phyloP scores from a whole-genome alignment of 1,284 basidiomycete genomes.

The Psilocybe mexicana region DNA sequence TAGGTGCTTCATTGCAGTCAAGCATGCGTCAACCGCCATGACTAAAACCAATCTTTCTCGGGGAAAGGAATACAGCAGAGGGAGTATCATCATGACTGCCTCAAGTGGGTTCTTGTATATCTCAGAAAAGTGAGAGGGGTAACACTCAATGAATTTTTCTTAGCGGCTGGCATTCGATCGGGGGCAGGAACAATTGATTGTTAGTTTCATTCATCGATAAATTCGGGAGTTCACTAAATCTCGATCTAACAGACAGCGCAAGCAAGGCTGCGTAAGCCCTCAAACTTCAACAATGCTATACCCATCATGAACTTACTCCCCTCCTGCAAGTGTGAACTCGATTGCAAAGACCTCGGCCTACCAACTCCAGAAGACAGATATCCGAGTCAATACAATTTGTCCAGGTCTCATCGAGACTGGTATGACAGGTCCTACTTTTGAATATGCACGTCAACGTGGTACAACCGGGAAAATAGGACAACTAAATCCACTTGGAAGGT shows the following conservation, averaged over 20 bases:
- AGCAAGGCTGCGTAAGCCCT: constrained; percentile 83
- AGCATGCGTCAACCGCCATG: constrained; percentile 86
- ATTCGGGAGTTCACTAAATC: background rate
- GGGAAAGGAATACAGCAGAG: constrained; percentile 70
- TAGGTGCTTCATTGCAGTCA: constrained; percentile 90
- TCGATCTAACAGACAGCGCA: constrained; percentile 66
- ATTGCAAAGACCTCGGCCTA: constrained; percentile 82
- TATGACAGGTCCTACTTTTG: constrained; percentile 79
- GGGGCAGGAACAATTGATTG: constrained; percentile 88
- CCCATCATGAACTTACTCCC: background rate
- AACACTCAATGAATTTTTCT: constrained; percentile 7
- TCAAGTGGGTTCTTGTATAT: constrained; percentile 54
- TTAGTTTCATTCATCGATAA: constrained; percentile 37
- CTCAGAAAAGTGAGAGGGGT: background rate
- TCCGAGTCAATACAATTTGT: constrained; percentile 90
- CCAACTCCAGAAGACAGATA: constrained; percentile 79
- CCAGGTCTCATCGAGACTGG: constrained; percentile 92
- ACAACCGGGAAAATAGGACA: constrained; percentile 79
- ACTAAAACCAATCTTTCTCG: constrained; percentile 58
- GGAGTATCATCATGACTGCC: constrained; percentile 89
- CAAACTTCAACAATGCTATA: background rate
- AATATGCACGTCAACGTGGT: constrained; percentile 75
- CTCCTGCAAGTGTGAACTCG: constrained; percentile 68
- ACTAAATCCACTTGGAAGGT: constrained; percentile 82
- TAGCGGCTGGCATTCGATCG: constrained; percentile 83